These are phyloP conservation scores for Cutaneotrichosporon sp. DNA, from an alignment of 1,284 basidiomycete species.

Conservation along the genomic window DNA sequence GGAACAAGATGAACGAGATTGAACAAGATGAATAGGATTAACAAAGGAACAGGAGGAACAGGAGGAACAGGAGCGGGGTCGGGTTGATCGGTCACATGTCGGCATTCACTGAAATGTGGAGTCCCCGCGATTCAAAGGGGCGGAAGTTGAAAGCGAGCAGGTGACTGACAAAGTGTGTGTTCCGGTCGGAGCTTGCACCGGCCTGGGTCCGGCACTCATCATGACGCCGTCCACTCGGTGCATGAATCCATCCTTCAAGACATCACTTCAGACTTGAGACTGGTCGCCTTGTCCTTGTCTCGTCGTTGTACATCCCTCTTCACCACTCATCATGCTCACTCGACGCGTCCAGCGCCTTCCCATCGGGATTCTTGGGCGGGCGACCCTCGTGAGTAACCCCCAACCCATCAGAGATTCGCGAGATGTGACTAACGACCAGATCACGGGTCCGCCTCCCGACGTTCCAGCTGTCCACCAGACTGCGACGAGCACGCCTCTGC, in stretches of 20 bases:
- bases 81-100: background rate
- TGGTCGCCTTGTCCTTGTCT: background rate
- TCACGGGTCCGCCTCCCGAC: slow-evolving; percentile 48
- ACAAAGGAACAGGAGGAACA: no score
- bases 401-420: background rate
- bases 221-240: background rate
- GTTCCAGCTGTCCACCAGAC: slow-evolving; percentile 30
- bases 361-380: slow-evolving; percentile 7
- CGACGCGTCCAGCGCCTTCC: slow-evolving; percentile 19
- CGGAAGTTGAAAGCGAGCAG: background rate
- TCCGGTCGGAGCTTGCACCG: slow-evolving; percentile 15
- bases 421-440: slow-evolving; percentile 27
- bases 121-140: background rate
- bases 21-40: no score
- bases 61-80: background rate
- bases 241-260: background rate
- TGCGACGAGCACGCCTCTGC: slow-evolving; percentile 30
- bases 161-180: background rate
- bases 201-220: slow-evolving; percentile 7
- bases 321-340: slow-evolving; percentile 23
- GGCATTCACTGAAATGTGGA: background rate
- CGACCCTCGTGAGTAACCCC: slow-evolving; percentile 11
- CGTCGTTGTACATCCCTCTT: background rate
- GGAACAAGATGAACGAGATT: background rate
- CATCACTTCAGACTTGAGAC: background rate